A percentile compares a stretch with the other conserved stretches of the same genome.
Evolutionary conservation across 2,329 filamentous ascomycete genomes (phyloP).

Genomic region (Curvularia verruculosa): DNA sequence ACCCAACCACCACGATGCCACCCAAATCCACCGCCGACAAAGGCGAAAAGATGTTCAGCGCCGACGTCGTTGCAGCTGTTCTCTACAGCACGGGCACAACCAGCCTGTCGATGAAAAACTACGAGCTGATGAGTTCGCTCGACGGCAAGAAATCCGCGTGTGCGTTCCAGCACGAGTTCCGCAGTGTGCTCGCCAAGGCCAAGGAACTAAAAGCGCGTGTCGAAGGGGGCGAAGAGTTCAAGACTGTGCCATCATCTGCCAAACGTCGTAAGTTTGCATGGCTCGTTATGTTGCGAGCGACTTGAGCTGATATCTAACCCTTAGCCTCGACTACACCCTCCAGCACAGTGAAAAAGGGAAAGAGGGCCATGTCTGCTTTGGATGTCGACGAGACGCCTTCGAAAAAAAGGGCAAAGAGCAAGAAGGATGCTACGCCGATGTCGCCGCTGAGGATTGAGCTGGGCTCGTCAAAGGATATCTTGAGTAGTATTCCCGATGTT

Average conservation of each 20-base stretch:
- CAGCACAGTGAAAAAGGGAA: slow-evolving; percentile 14
- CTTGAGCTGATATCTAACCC: not conserved
- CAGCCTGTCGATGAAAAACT: slow-evolving; percentile 26
- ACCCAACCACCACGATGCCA: slow-evolving; percentile 19
- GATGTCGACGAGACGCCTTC: slow-evolving; percentile 14
- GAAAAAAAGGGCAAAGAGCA: not conserved
- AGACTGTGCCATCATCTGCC: slow-evolving; percentile 23
- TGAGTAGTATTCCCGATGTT: slow-evolving; percentile 15
- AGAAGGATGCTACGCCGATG: slow-evolving; percentile 33
- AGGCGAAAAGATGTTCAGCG: slow-evolving; percentile 26
- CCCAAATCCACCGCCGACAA: slow-evolving; percentile 14
- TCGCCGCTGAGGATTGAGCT: slow-evolving; percentile 18
- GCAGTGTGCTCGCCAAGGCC: slow-evolving; percentile 29
- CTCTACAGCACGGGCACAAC: slow-evolving; percentile 31
- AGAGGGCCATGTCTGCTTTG: slow-evolving; percentile 11
- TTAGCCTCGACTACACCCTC: slow-evolving; percentile 4
- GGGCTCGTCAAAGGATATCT: not conserved
- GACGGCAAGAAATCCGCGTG: slow-evolving; percentile 33
- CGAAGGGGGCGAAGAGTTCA: slow-evolving; percentile 33
- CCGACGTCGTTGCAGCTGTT: slow-evolving; percentile 33
- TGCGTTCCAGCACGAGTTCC: slow-evolving; percentile 38
- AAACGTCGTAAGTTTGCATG: slow-evolving; percentile 35
- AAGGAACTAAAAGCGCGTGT: slow-evolving; percentile 38
- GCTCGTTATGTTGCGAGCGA: not conserved
- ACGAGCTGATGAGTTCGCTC: slow-evolving; percentile 38